Conservation (phyloP, 306 rosid species). For the Pterocarpus santalinus region DNA sequence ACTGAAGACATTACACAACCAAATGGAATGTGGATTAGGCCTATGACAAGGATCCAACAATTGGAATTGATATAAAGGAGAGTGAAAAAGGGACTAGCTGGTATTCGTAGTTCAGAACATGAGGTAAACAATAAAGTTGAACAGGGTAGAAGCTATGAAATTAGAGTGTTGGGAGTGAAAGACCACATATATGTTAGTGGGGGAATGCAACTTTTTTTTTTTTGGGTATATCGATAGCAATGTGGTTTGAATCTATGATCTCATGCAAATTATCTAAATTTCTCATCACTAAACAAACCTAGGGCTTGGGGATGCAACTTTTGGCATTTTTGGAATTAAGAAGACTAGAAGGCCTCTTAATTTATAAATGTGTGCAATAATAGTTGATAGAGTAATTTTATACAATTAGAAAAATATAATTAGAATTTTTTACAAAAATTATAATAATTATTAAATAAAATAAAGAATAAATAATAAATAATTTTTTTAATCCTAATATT, state of each 20-base stretch:
- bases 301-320: slow-evolving; percentile 35
- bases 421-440: no score
- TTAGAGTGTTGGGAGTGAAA: slow-evolving; percentile 43
- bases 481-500: no score
- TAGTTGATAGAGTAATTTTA: not conserved
- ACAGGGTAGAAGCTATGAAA: slow-evolving; percentile 45
- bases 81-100: slow-evolving; percentile 37
- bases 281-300: no score
- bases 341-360: not conserved
- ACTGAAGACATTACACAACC: slow-evolving; percentile 24
- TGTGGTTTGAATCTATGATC: no score
- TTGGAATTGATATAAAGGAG: slow-evolving; percentile 29
- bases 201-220: slow-evolving; percentile 37
- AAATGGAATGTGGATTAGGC: slow-evolving; percentile 58
- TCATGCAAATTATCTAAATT: no score
- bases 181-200: slow-evolving; percentile 48
- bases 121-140: slow-evolving; percentile 56
- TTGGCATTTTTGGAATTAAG: slow-evolving; percentile 27
- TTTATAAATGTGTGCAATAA: not conserved
- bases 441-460: no score
- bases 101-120: slow-evolving; percentile 38
- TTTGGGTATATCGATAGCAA: no score
- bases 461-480: no score
- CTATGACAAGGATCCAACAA: slow-evolving; percentile 69
- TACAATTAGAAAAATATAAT: no score